Base-by-base conservation (phyloP, 192 early-diverging fungal species). In the Obelidium mucronatum region DNA sequence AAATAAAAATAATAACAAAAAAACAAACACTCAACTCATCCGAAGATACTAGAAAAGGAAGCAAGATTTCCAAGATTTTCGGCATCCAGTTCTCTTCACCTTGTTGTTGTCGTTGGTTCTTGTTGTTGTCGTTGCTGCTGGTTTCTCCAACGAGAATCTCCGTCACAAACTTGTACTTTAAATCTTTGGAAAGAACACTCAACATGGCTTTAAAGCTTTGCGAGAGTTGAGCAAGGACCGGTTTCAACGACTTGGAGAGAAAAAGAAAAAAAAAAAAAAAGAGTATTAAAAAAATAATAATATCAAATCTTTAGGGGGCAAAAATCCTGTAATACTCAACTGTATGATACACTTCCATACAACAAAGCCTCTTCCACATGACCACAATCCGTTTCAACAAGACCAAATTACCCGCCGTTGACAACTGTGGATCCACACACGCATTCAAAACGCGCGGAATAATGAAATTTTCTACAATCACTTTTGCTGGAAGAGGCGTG, bases 41-140 rank as follows among this genome's bases (percentile, higher is more conserved):
- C 13, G n/a, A n/a, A 11, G 69, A 72, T 17, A 58, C 34, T 34
- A 76, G 26, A 33, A 76, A 76, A 28, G 74, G 74, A 3, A 76
- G 35, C 51, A 76, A 33, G 28, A 76, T 33, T 37, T 76, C 74
- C 4, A 76, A 19, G 3, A 76, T 52, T 33, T 65, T 48, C 8
- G 74, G 74, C 64, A 76, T 26, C 74, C 74, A 76, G 35, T 53
- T 24, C 36, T 55, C 54, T 72, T 72, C 69, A 8, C 69, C 69
- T n/a, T 54, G 24, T 39, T 39, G 30, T 6, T 2, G 2, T 1
- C 35, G 15, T 51, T 22, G 8, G 8, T 22, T 22, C 8, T 22
- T 22, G n/a, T n/a, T n/a, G 19, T 17, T 13, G 15, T 28, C 4
- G 15, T 48, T 33, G 22, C 13, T 15, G 42, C n/a, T 6, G n/a